phyloP scores from a whole-genome alignment of 2,329 filamentous ascomycete species.

The Apiospora aurea region DNA sequence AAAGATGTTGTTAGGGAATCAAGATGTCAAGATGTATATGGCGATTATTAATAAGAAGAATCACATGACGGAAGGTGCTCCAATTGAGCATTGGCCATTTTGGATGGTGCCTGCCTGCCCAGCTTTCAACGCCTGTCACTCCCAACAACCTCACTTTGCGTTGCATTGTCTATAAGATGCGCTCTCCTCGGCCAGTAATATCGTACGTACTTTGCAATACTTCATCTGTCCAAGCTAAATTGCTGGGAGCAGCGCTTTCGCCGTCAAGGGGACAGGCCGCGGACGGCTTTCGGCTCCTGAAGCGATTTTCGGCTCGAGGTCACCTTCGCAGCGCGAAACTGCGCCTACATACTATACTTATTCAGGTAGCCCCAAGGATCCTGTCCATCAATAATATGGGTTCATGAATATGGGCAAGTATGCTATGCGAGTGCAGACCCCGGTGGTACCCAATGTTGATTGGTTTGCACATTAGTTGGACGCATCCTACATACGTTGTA shows the following conservation, averaged over 20 bases:
- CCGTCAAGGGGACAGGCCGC: neutral
- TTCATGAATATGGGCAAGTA: neutral
- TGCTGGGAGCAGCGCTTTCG: too few relatives aligned
- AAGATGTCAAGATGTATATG: neutral
- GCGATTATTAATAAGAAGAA: neutral
- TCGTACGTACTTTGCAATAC: neutral
- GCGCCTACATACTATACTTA: neutral
- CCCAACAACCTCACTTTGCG: too few relatives aligned
- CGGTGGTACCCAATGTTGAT: too few relatives aligned
- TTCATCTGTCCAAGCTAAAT: too few relatives aligned
- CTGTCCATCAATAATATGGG: neutral
- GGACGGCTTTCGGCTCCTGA: neutral
- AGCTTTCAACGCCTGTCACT: neutral
- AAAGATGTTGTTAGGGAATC: neutral
- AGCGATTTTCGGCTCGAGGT: neutral
- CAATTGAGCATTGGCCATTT: constrained; percentile 16
- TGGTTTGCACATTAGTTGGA: neutral
- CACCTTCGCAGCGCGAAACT: neutral
- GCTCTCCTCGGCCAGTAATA: too few relatives aligned
- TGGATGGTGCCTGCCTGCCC: neutral
- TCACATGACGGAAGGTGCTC: constrained; percentile 17
- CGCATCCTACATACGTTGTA: neutral
- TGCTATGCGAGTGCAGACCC: neutral
- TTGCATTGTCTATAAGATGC: too few relatives aligned
- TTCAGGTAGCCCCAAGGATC: too few relatives aligned